A percentile compares a stretch with the other conserved stretches of the same genome.
Conservation (phyloP, 78 protist species). For the Emiliania huxleyi region DNA sequence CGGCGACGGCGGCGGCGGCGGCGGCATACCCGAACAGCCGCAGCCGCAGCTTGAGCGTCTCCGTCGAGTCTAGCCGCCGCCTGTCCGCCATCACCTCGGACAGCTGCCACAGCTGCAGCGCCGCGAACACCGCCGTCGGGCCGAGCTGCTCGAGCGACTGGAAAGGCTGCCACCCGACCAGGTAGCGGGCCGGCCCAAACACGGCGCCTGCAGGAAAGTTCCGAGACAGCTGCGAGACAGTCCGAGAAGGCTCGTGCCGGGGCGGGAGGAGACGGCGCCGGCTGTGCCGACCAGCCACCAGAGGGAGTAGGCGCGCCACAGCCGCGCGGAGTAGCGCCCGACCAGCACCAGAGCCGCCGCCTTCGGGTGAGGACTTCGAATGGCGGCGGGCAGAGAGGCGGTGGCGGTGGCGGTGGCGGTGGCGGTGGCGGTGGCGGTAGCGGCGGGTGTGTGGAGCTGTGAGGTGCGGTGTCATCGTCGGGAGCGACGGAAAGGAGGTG, state of each 20-base stretch:
- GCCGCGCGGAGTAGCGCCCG: constrained; percentile 2
- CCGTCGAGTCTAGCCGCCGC: neutral
- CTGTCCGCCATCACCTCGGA: neutral
- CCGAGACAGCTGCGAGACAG: too few relatives aligned
- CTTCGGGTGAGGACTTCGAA: too few relatives aligned
- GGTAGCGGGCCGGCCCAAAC: constrained; percentile 5
- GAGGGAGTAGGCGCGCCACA: constrained; percentile 22
- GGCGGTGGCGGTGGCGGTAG: too few relatives aligned
- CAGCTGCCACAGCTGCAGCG: neutral
- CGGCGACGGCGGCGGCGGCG: neutral
- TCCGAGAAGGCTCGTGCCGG: too few relatives aligned
- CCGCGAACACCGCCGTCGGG: neutral
- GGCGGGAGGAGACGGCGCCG: too few relatives aligned
- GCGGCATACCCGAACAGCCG: neutral
- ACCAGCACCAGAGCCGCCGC: neutral
- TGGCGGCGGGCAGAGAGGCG: too few relatives aligned
- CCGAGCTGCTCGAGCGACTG: constrained; percentile 52
- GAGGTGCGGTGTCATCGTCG: too few relatives aligned
- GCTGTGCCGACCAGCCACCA: constrained; percentile 43
- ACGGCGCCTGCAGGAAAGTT: too few relatives aligned
- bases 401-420: too few relatives aligned
- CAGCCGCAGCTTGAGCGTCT: neutral
- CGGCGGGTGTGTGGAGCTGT: too few relatives aligned
- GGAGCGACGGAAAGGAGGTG: too few relatives aligned
- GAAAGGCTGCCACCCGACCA: constrained; percentile 54